Evolutionary conservation across 2,329 filamentous ascomycete species (phyloP), one percentile per base, ranked within the genome.

Genomic region (Calcarisporium arbuscula): DNA sequence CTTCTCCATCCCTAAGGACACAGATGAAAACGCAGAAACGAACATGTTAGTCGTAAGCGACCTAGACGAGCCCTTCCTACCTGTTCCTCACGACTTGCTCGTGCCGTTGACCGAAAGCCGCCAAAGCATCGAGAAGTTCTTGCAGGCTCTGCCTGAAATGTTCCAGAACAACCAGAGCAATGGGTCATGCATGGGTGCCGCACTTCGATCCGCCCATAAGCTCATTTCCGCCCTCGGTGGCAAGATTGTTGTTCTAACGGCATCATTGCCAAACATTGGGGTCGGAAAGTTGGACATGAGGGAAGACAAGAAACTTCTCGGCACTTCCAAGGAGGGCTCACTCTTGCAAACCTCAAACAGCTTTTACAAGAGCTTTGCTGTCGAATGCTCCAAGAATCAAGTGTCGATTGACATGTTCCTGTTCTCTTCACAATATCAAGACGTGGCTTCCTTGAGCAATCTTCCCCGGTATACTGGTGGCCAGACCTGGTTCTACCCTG

Each of bases 331-430:
- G 61, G 92, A 98, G 58, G 87, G 77, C 45, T 70, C 74, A 42
- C 72, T 98, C 20, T 68, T 98, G 34, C 90, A 96, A 58, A 95
- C 92, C 0, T 85, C 79, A 26, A 95, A 88, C 66, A 88, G 85
- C 54, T 98, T 96, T 63, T 98, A 96, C 74, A 98, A 98, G 72
- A 94, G 86, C 52, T 98, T 98, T 53, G 92, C 92, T 1, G 92
- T 98, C 4, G 92, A 98, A 58, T 98, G 92, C 62, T 95, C 89
- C 23, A 98, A 98, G 69, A 94, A 94, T 48, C 92, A 98, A 61
- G 92, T 98, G 19, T 96, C 89, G 0, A 88, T 98, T 47, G 89
- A 95, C 58, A 95, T 95, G 89, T 95, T 95, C 68, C 70, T 95
- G 32, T 95, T 95, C 65, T 92, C 86, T 5, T 89, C 87, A 12